Percentiles rank a stretch among this genome's conserved stretches.
phyloP scores from a whole-genome alignment of 306 rosid species.

The Potentilla sterilis region DNA sequence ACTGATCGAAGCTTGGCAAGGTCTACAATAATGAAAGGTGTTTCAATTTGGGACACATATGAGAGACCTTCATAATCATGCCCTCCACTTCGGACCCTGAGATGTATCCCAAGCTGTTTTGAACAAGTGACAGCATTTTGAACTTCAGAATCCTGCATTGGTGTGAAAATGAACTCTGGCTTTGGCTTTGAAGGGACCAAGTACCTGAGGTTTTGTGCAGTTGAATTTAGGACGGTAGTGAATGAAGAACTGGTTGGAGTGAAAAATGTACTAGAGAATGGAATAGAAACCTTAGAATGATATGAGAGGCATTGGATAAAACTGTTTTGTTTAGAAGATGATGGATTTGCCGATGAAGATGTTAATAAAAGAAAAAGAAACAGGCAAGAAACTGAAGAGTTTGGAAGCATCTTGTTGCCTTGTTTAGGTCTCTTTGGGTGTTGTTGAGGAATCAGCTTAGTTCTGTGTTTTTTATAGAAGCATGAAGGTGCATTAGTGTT shows the following conservation, averaged over 20 bases:
- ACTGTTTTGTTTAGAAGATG: conserved; percentile 37
- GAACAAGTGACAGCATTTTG: conserved; percentile 62
- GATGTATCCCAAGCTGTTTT: conserved; percentile 45
- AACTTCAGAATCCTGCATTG: conserved; percentile 53
- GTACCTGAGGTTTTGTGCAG: conserved; percentile 65
- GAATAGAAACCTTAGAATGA: conserved; percentile 35
- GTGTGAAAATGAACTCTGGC: conserved; percentile 60
- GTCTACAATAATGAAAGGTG: conserved; percentile 26
- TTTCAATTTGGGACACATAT: conserved; percentile 18
- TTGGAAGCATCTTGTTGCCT: conserved; percentile 30
- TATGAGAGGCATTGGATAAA: conserved; percentile 48
- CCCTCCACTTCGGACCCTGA: conserved; percentile 44
- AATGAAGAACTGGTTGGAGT: conserved; percentile 42
- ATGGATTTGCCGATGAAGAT: conserved; percentile 33
- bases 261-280: conserved; percentile 44
- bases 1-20: conserved; percentile 22
- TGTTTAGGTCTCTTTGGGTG: background rate
- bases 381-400: conserved; percentile 15
- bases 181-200: conserved; percentile 53
- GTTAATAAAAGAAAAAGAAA: conserved; percentile 33
- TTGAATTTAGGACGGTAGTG: conserved; percentile 53
- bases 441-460: background rate
- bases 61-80: conserved; percentile 35
- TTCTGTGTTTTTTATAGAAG: conserved; percentile 12
- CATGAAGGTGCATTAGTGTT: background rate